These are phyloP conservation scores for Chaetomium sp. DNA, from an alignment of 2,329 filamentous ascomycete species.

Conservation along the genomic window DNA sequence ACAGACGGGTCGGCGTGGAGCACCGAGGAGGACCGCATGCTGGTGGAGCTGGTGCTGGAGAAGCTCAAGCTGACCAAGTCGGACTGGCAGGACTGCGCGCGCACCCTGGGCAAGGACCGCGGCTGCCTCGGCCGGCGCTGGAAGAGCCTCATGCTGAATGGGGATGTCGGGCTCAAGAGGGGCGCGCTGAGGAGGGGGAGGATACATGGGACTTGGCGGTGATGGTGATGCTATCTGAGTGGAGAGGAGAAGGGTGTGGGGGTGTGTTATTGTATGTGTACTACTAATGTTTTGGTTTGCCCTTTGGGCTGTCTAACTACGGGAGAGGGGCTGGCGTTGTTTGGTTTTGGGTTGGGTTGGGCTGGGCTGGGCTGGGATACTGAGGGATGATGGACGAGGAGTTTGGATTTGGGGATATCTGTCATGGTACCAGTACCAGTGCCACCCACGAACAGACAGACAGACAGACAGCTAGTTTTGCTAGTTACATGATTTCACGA, in stretches of 20 bases:
- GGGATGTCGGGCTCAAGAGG: conserved; percentile 62
- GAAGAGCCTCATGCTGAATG: conserved; percentile 62
- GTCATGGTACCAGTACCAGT: conserved; percentile 5
- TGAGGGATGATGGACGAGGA: conserved; percentile 6
- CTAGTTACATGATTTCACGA: conserved; percentile 11
- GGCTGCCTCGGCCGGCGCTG: conserved; percentile 60
- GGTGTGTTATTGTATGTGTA: conserved; percentile 13
- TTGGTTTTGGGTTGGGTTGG: neutral
- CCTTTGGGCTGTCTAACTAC: neutral
- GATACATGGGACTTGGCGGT: conserved; percentile 60
- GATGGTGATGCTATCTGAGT: too few species aligned
- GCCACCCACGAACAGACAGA: neutral
- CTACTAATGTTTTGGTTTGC: conserved; percentile 1
- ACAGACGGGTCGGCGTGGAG: conserved; percentile 58
- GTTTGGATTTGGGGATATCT: conserved; percentile 6
- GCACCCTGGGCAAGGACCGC: conserved; percentile 62
- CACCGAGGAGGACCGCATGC: conserved; percentile 63
- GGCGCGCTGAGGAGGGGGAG: conserved; percentile 49
- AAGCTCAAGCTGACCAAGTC: conserved; percentile 65
- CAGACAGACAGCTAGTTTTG: conserved; percentile 2
- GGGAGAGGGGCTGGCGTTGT: conserved; percentile 5
- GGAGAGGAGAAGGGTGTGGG: too few species aligned
- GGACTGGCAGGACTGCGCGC: conserved; percentile 69
- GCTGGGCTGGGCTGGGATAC: neutral
- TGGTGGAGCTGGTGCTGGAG: conserved; percentile 68